Evolutionary conservation across 192 early-diverging fungal genomes (phyloP).

Genomic region (Oehlia diaphana): DNA sequence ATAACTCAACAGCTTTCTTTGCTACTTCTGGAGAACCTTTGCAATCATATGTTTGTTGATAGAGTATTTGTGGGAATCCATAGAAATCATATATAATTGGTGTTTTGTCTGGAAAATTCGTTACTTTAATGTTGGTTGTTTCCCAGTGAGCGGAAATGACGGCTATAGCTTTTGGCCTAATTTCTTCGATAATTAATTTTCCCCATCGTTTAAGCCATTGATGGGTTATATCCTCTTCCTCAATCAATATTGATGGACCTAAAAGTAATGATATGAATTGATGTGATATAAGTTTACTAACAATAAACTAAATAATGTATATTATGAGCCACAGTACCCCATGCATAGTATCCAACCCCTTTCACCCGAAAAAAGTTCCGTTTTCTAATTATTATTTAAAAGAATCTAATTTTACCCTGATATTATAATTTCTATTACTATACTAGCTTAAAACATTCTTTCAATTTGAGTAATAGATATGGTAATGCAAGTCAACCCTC

Average conservation of each 20-base stretch:
- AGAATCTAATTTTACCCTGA: too few species aligned
- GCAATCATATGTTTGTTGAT: conserved; percentile 60
- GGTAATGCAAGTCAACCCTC: too few species aligned
- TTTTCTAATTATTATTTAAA: too few species aligned
- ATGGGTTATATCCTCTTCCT: conserved; percentile 33
- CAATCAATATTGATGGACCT: conserved; percentile 22
- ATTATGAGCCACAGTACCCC: too few species aligned
- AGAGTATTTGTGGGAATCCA: conserved; percentile 59
- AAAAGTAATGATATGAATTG: not conserved
- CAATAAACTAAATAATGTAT: too few species aligned
- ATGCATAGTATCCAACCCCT: too few species aligned
- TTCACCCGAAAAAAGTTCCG: too few species aligned
- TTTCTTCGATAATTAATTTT: conserved; percentile 36
- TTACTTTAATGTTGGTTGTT: conserved; percentile 32
- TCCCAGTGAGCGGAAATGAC: conserved; percentile 74
- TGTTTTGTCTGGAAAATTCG: not conserved
- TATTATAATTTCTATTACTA: too few species aligned
- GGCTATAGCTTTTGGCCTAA: conserved; percentile 61
- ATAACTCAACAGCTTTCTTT: conserved; percentile 46
- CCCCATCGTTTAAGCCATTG: conserved; percentile 47
- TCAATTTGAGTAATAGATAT: too few species aligned
- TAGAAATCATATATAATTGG: conserved; percentile 64
- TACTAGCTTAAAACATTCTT: too few species aligned
- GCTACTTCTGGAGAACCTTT: conserved; percentile 54
- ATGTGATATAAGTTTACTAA: too few species aligned